Base-by-base conservation (phyloP, 1,139 yeast species). In the Pichia sp. region DNA sequence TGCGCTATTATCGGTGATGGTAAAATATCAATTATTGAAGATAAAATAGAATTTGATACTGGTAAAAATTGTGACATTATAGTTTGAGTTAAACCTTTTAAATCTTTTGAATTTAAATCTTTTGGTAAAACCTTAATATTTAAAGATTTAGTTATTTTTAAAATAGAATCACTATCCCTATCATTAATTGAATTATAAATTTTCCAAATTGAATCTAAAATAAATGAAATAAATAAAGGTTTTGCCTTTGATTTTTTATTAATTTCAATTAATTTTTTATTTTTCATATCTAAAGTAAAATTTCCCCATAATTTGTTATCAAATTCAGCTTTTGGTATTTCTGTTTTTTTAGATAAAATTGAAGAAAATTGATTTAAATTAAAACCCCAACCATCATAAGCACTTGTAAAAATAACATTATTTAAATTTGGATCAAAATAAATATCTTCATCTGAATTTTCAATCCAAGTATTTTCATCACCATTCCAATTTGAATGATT, bases 311-410 rank as follows among this genome's bases (percentile, higher is more conserved):
- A 69, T n/a, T 92, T 89, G 58, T 86, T 86, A 50, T 84, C 80
- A 39, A 94, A 71, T 46, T 80, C 87, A 30, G 78, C 76, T 50
- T 89, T 80, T 51, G 87, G 85, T 55, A 92, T 84, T 0, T 96
- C 97, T 32, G 92, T 69, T 58, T 87, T 89, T 34, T 80, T 78
- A 66, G 84, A 94, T 60, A 87, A 87, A 35, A 94, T 80, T 48
- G 85, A 81, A 6, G 97, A 87, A 66, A 92, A 85, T 49, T 94
- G 96, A 48, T 86, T 79, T 34, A 94, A 71, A 42, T 89, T 85
- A 64, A 94, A 94, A 0, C 97, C 98, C 98, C 98, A 94, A 4
- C 97, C 97, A 64, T 92, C 98, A 25, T 85, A 71, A 0, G 98
- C 98, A 35, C 95, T 83, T 1, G 96, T 90, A 68, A 94, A 92